Conservation (phyloP, 805 yeast species). For the Candida yuanshanica region DNA sequence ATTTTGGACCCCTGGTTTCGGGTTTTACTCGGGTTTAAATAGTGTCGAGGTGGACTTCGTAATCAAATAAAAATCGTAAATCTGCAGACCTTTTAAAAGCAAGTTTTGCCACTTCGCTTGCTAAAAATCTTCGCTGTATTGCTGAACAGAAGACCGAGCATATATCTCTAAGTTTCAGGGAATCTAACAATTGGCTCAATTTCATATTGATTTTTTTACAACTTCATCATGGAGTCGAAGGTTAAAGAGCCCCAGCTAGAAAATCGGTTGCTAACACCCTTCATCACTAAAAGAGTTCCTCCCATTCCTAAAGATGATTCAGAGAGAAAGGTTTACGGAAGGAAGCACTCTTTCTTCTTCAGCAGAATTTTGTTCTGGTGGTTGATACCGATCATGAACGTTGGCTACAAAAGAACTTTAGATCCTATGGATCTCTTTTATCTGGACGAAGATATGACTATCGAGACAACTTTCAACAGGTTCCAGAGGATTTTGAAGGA, state of each 20-base stretch:
- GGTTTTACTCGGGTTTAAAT: no score
- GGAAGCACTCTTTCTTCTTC: slow-evolving; percentile 31
- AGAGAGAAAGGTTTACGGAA: slow-evolving; percentile 44
- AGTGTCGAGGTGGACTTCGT: no score
- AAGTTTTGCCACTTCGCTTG: no score
- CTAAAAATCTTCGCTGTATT: no score
- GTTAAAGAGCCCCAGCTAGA: slow-evolving; percentile 22
- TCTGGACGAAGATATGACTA: slow-evolving; percentile 36
- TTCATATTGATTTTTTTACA: no score
- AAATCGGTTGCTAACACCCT: slow-evolving; percentile 29
- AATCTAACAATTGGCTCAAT: no score
- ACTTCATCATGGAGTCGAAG: no score
- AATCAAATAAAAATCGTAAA: no score
- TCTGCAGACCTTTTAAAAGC: no score
- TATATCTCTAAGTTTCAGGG: no score
- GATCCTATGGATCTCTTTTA: slow-evolving; percentile 55
- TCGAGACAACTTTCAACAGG: slow-evolving; percentile 33
- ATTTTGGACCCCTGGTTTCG: no score
- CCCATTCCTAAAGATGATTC: slow-evolving; percentile 43
- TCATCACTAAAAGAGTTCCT: slow-evolving; percentile 38
- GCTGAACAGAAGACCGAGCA: no score
- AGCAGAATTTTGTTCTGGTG: slow-evolving; percentile 55
- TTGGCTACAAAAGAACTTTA: slow-evolving; percentile 70
- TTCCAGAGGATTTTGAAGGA: slow-evolving; percentile 32
- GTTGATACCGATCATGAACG: slow-evolving; percentile 55